A percentile compares a stretch with the other conserved stretches of the same genome.
Conservation (phyloP, 192 early-diverging fungal genomes). For the Martensiomyces pterosporus region DNA sequence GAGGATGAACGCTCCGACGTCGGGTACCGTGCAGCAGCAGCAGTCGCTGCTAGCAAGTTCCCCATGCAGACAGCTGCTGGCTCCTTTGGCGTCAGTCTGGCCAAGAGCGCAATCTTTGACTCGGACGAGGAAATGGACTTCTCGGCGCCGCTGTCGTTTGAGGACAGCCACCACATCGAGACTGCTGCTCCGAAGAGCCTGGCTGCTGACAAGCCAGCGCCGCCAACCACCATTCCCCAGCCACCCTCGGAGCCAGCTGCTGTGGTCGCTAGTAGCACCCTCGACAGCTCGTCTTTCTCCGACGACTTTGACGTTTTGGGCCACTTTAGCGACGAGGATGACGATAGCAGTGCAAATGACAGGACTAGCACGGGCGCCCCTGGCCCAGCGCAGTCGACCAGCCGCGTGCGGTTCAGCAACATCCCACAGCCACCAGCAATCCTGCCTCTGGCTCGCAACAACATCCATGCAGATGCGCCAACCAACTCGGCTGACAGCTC, state of each 20-base stretch:
- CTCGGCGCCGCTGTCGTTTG: constrained; percentile 29
- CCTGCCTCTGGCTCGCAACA: constrained; percentile 15
- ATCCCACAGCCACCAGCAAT: constrained; percentile 6
- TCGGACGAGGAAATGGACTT: constrained; percentile 47
- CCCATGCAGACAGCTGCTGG: constrained; percentile 29
- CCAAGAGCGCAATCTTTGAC: constrained; percentile 19
- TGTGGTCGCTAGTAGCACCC: too few relatives aligned
- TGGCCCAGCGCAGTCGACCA: not conserved
- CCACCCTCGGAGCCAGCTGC: too few relatives aligned
- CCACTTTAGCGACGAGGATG: constrained; percentile 40
- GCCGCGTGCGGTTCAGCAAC: constrained; percentile 29
- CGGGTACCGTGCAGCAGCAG: constrained; percentile 25
- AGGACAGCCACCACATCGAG: constrained; percentile 6
- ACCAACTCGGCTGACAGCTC: constrained; percentile 45
- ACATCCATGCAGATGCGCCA: too few relatives aligned
- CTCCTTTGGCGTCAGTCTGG: constrained; percentile 33
- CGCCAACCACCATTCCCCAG: too few relatives aligned
- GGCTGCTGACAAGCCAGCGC: constrained; percentile 10
- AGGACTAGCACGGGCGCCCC: constrained; percentile 1
- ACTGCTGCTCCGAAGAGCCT: constrained; percentile 20
- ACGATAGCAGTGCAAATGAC: not conserved
- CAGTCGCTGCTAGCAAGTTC: constrained; percentile 35
- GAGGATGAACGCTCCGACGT: constrained; percentile 3
- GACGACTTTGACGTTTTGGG: constrained; percentile 30
- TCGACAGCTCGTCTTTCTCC: constrained; percentile 16